A percentile compares a stretch with the other conserved stretches of the same genome.
Evolutionary conservation across 805 yeast species (phyloP).

Genomic region (Candida wancherniae): DNA sequence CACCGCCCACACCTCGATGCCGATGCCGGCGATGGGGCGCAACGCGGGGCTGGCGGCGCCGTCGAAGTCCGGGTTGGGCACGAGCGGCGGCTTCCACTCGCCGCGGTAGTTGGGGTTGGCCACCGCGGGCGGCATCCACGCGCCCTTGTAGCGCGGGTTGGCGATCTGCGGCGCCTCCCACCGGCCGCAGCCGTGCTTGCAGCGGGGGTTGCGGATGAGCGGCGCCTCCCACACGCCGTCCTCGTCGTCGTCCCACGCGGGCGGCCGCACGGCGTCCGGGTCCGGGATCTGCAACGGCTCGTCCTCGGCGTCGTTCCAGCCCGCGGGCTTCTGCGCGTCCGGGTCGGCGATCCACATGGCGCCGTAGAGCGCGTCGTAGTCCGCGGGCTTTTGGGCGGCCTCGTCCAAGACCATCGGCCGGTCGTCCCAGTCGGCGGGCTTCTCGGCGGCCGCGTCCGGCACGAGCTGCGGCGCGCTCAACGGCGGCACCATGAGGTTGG

Average conservation of each 20-base stretch:
- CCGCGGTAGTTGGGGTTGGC: constrained; percentile 78
- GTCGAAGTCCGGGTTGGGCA: constrained; percentile 66
- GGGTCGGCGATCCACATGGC: constrained; percentile 58
- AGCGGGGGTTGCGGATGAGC: constrained; percentile 65
- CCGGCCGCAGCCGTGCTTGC: constrained; percentile 73
- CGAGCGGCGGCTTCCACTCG: constrained; percentile 62
- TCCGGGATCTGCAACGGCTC: constrained; percentile 56
- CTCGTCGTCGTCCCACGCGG: constrained; percentile 83
- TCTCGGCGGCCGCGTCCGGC: constrained; percentile 50
- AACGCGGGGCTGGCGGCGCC: constrained; percentile 51
- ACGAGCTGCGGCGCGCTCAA: constrained; percentile 64
- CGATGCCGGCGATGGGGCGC: constrained; percentile 68
- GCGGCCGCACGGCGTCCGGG: constrained; percentile 64
- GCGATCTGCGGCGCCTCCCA: constrained; percentile 67
- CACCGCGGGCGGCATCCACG: constrained; percentile 67
- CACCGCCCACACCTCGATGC: constrained; percentile 90
- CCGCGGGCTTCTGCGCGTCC: constrained; percentile 60
- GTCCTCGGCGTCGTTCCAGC: constrained; percentile 63
- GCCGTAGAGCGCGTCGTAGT: constrained; percentile 78
- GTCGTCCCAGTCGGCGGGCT: constrained; percentile 86
- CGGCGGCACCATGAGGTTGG: constrained; percentile 55
- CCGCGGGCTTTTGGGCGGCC: constrained; percentile 63
- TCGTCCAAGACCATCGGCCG: constrained; percentile 58
- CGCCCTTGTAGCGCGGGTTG: constrained; percentile 72
- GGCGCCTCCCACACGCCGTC: constrained; percentile 86